phyloP scores from a whole-genome alignment of 257 asterid species.

The Echium plantagineum region DNA sequence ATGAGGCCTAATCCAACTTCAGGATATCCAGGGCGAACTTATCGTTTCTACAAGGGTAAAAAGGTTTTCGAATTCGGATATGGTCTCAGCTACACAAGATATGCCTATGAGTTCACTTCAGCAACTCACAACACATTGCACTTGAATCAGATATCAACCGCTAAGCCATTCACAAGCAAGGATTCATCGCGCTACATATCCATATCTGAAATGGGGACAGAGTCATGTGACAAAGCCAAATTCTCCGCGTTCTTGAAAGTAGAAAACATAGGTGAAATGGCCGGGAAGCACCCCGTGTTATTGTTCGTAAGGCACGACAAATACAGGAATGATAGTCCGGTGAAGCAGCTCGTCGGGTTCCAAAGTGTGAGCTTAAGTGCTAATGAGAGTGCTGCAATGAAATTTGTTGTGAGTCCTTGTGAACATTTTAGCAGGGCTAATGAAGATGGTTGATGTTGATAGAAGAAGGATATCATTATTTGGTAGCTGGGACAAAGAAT shows the following conservation, averaged over 20 bases:
- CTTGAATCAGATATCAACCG: conserved; percentile 6
- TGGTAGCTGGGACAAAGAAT: conserved; percentile 49
- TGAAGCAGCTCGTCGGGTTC: conserved; percentile 59
- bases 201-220: neutral
- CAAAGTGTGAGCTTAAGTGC: conserved; percentile 39
- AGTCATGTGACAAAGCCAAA: conserved; percentile 23
- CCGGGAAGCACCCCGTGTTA: conserved; percentile 59
- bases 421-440: conserved; percentile 53
- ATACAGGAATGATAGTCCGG: conserved; percentile 14
- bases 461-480: conserved; percentile 45
- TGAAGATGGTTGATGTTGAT: conserved; percentile 56
- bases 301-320: conserved; percentile 29
- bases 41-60: conserved; percentile 54
- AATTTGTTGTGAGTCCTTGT: conserved; percentile 54
- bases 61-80: conserved; percentile 50
- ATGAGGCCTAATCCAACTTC: conserved; percentile 54
- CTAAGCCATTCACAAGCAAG: neutral
- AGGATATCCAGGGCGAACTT: conserved; percentile 66
- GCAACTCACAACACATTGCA: conserved; percentile 21
- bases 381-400: conserved; percentile 28
- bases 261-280: conserved; percentile 42
- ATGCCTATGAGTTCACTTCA: conserved; percentile 28
- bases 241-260: conserved; percentile 45
- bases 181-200: neutral
- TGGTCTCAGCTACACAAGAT: conserved; percentile 63